These are phyloP conservation scores for Cryphonectria japonica DNA, from an alignment of 2,329 filamentous ascomycete genomes.

Conservation along the genomic window DNA sequence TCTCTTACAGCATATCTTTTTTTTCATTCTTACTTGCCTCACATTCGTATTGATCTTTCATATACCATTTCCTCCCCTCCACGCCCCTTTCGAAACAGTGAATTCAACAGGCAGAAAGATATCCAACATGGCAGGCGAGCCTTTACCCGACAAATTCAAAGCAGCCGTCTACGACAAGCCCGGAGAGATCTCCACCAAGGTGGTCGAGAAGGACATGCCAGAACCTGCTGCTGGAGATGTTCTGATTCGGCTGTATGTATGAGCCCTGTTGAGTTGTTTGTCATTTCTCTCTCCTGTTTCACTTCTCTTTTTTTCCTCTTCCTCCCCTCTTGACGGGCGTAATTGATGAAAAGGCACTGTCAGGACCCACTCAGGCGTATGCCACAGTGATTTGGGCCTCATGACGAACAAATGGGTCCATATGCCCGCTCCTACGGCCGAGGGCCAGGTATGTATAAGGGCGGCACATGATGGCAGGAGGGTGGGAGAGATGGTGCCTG, in stretches of 20 bases:
- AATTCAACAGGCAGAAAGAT: background rate
- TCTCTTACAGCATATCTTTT: background rate
- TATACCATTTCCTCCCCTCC: no score
- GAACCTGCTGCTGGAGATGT: slow-evolving; percentile 27
- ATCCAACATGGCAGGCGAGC: slow-evolving; percentile 18
- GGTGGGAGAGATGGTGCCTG: background rate
- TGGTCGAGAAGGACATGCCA: slow-evolving; percentile 27
- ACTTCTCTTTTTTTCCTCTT: background rate
- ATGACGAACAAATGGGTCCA: slow-evolving; percentile 28
- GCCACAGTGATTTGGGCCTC: slow-evolving; percentile 30
- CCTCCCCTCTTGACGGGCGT: background rate
- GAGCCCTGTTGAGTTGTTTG: background rate
- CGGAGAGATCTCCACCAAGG: slow-evolving; percentile 24
- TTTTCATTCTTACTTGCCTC: background rate
- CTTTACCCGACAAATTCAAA: slow-evolving; percentile 23
- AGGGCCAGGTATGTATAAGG: slow-evolving; percentile 26
- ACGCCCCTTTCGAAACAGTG: background rate
- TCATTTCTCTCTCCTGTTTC: no score
- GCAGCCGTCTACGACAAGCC: slow-evolving; percentile 26
- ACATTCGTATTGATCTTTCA: background rate
- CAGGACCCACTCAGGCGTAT: slow-evolving; percentile 33
- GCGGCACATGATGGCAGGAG: background rate
- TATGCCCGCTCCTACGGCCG: slow-evolving; percentile 28
- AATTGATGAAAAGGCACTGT: background rate
- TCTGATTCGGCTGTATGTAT: slow-evolving; percentile 26